A percentile compares a stretch with the other conserved stretches of the same genome.
These are phyloP conservation scores for Hypoxylon fuscum DNA, from an alignment of 495 filamentous ascomycete genomes.

Conservation along the genomic window DNA sequence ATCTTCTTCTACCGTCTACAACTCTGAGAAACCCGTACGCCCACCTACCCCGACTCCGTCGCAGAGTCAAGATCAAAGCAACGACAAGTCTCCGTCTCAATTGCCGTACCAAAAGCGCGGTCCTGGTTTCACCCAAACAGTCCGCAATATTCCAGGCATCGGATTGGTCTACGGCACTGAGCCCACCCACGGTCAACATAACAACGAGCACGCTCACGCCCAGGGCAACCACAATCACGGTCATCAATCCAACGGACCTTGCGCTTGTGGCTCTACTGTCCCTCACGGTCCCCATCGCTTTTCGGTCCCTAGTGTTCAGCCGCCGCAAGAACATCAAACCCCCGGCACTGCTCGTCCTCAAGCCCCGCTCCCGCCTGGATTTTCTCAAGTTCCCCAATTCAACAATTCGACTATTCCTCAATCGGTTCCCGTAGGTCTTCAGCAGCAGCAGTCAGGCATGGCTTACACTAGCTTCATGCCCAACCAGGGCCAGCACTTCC, in stretches of 20 bases:
- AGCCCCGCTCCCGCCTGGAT: slow-evolving; percentile 15
- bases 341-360: slow-evolving; percentile 14
- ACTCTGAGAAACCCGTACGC: slow-evolving; percentile 5
- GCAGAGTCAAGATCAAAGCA: not conserved
- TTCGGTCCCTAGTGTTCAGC: slow-evolving; percentile 12
- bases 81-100: not conserved
- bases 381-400: slow-evolving; percentile 9
- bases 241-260: slow-evolving; percentile 3
- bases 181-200: no score
- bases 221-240: slow-evolving; percentile 4
- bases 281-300: not conserved
- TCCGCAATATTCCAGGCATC: slow-evolving; percentile 37
- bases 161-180: slow-evolving; percentile 20
- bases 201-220: no score
- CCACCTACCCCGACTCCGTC: not conserved
- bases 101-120: slow-evolving; percentile 21
- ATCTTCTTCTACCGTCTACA: not conserved
- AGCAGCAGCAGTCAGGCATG: slow-evolving; percentile 15
- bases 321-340: slow-evolving; percentile 17
- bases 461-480: slow-evolving; percentile 33
- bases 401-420: slow-evolving; percentile 1
- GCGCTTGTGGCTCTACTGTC: no score
- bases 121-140: slow-evolving; percentile 33
- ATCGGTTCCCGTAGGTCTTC: slow-evolving; percentile 5
- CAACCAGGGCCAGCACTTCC: slow-evolving; percentile 50